Percentiles rank a stretch among this genome's conserved stretches.
phyloP scores from a whole-genome alignment of 1,284 basidiomycete species.

The Peniophora sp. region DNA sequence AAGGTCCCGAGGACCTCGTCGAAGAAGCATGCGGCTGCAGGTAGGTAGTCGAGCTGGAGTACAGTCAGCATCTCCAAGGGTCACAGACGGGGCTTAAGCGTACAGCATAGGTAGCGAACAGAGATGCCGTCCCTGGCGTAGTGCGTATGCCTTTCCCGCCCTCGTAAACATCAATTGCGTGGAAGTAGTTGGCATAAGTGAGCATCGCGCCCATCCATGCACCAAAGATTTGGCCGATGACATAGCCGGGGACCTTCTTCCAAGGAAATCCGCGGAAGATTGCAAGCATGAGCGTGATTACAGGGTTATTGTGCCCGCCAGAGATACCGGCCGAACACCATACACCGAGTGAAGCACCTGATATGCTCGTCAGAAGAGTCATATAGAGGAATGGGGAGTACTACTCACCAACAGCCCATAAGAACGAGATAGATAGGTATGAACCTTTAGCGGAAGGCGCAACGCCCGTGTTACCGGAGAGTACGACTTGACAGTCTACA shows the following conservation, averaged over 20 bases:
- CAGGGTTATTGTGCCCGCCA: constrained; percentile 75
- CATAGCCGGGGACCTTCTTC: constrained; percentile 70
- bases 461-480: constrained; percentile 45
- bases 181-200: constrained; percentile 70
- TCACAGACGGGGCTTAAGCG: too few relatives aligned
- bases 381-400: too few relatives aligned
- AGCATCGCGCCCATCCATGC: constrained; percentile 62
- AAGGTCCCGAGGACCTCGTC: constrained; percentile 49
- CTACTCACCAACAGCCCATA: constrained; percentile 59
- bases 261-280: constrained; percentile 70
- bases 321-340: constrained; percentile 62
- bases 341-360: constrained; percentile 52
- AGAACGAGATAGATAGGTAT: constrained; percentile 52
- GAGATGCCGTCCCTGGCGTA: constrained; percentile 50
- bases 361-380: background rate
- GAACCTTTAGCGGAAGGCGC: constrained; percentile 45
- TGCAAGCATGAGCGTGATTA: constrained; percentile 27
- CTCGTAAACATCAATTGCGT: constrained; percentile 67
- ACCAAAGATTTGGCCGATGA: constrained; percentile 66
- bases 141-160: constrained; percentile 56
- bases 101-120: constrained; percentile 63
- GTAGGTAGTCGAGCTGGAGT: constrained; percentile 43
- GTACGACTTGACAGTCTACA: constrained; percentile 54
- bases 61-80: too few relatives aligned
- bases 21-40: constrained; percentile 17